Evolutionary conservation across 768 basidiomycete species (phyloP), one percentile per base, ranked within the genome.

Genomic region (Gloeostereum incarnatum): DNA sequence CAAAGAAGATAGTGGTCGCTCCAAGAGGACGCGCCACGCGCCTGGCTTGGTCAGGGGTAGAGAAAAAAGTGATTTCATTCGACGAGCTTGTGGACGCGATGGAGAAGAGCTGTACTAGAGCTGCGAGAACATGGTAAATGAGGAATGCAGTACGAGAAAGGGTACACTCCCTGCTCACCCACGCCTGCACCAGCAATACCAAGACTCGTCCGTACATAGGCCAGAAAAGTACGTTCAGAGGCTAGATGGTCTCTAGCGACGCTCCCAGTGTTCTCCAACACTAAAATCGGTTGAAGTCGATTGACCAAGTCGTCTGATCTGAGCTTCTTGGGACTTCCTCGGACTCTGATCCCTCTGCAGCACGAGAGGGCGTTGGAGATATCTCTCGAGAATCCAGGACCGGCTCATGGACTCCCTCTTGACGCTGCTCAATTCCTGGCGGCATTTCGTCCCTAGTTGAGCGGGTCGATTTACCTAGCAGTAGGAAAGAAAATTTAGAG

Each of bases 241-340:
- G 68, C 62, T 5, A 71, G 52, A 34, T 71, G 69, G 49, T 69
- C 69, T 14, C 69, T 49, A 9, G 68, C 68, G 25, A 69, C 67
- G 31, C 54, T 57, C 10, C 67, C 67, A 19, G 59, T 55, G 43
- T 69, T 71, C 49, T 68, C 58, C 8, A 70, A 50, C 14, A 47
- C 49, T 31, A 66, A 34, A 14, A 34, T 9, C 8, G 2, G 29
- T 30, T 2, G 29, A 3, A 13, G 29, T 30, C 5, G 29, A 30
- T n/a, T n/a, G n/a, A n/a, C n/a, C n/a, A n/a, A n/a, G n/a, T n/a
- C n/a, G n/a, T n/a, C n/a, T n/a, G n/a, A n/a, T n/a, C n/a, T n/a
- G n/a, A n/a, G n/a, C n/a, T n/a, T n/a, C n/a, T n/a, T n/a, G n/a
- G n/a, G n/a, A n/a, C n/a, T n/a, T n/a, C n/a, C n/a, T n/a, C n/a